phyloP scores from a whole-genome alignment of 176 grass and related monocot genomes.

The Carex littledalei region DNA sequence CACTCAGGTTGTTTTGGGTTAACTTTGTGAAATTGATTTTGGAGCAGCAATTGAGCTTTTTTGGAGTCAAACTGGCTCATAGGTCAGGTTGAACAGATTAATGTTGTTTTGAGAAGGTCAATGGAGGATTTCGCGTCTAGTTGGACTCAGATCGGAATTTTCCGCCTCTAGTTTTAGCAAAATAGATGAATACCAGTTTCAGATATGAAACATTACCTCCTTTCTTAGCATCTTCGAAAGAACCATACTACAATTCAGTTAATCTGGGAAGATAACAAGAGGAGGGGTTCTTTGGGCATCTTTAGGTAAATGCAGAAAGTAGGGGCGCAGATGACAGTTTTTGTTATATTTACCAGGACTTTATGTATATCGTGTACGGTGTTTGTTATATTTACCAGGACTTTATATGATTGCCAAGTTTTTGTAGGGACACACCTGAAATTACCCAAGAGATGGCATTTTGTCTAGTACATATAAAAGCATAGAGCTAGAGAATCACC shows the following conservation, averaged over 20 bases:
- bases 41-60: background rate
- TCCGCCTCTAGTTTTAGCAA: background rate
- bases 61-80: background rate
- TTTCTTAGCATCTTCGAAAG: background rate
- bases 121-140: background rate
- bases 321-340: background rate
- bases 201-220: background rate
- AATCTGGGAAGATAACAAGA: background rate
- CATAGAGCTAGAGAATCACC: slow-evolving; percentile 52
- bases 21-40: background rate
- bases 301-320: background rate
- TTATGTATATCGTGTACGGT: background rate
- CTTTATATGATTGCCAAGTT: background rate
- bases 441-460: background rate
- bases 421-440: background rate
- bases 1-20: no score
- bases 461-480: slow-evolving; percentile 23
- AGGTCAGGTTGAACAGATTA: background rate
- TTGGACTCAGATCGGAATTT: background rate
- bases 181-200: background rate
- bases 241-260: background rate
- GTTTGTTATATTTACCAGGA: background rate
- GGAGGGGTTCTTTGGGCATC: background rate
- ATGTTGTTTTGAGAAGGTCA: background rate
- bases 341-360: background rate